Evolutionary conservation across 164 flowering plant species (phyloP).

Genomic region (Berberis vulgaris): DNA sequence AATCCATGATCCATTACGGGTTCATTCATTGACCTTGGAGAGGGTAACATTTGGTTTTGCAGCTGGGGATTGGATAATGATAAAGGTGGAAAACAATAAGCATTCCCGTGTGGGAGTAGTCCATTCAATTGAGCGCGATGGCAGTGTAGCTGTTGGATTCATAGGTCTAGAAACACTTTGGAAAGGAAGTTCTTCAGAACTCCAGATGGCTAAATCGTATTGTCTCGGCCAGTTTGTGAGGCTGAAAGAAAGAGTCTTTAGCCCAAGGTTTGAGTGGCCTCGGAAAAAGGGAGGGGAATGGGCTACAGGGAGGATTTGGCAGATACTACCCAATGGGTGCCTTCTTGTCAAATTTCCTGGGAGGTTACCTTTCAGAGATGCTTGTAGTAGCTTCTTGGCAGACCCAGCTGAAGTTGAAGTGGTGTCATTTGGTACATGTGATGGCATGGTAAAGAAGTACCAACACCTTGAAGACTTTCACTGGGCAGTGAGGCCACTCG

Average conservation of each 20-base stretch:
- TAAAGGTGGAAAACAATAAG: conserved; percentile 55
- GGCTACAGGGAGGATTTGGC: conserved; percentile 63
- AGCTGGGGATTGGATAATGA: conserved; percentile 85
- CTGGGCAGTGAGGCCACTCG: conserved; percentile 84
- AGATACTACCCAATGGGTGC: conserved; percentile 55
- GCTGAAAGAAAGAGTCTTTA: conserved; percentile 47
- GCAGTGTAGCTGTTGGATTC: conserved; percentile 55
- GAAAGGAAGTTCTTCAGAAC: conserved; percentile 58
- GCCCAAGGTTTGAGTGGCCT: conserved; percentile 86
- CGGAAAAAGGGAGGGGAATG: conserved; percentile 48
- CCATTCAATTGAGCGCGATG: conserved; percentile 66
- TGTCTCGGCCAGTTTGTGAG: conserved; percentile 76
- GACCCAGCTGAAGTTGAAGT: conserved; percentile 90
- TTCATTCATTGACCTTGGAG: conserved; percentile 52
- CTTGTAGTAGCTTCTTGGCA: conserved; percentile 36
- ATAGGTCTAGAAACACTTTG: conserved; percentile 72
- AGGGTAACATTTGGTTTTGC: conserved; percentile 76
- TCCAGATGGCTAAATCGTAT: conserved; percentile 75
- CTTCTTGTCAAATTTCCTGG: conserved; percentile 75
- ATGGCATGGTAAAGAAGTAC: conserved; percentile 59
- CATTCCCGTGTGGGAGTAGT: conserved; percentile 83
- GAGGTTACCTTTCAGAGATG: conserved; percentile 34
- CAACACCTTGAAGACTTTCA: conserved; percentile 93
- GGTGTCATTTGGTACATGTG: conserved; percentile 50
- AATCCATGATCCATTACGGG: conserved; percentile 74